Evolutionary conservation across 2,329 filamentous ascomycete genomes (phyloP).

Genomic region (Monosporascus sp.): DNA sequence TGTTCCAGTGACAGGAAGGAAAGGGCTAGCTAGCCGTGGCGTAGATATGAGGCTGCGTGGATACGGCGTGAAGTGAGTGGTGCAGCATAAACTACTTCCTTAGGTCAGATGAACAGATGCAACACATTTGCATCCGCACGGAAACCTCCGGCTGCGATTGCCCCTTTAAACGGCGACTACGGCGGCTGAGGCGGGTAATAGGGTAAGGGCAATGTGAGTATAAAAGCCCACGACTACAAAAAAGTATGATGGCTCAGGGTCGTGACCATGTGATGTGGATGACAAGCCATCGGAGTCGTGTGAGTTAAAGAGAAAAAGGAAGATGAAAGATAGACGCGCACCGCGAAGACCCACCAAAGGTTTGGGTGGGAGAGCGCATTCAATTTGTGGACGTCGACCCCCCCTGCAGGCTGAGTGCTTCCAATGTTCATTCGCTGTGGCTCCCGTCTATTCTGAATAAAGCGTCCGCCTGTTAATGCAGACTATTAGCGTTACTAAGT

Average conservation of each 20-base stretch:
- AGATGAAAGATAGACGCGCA: constrained; percentile 7
- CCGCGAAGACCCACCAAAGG: constrained; percentile 4
- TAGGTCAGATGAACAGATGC: no score
- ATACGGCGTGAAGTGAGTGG: no score
- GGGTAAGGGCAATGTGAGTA: background rate
- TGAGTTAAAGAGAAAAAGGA: constrained; percentile 14
- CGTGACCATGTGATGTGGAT: constrained; percentile 10
- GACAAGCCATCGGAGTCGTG: constrained; percentile 13
- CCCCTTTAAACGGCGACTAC: background rate
- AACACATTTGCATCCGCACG: no score
- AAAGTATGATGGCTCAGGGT: background rate
- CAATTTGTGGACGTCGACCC: no score
- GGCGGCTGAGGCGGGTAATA: background rate
- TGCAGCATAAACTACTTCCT: no score
- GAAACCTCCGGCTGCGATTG: background rate
- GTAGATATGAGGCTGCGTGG: no score
- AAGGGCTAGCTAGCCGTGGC: no score
- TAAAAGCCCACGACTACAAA: background rate
- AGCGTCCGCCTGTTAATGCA: no score
- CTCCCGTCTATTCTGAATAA: background rate
- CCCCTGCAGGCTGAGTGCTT: no score
- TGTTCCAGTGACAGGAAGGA: no score
- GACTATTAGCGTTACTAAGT: no score
- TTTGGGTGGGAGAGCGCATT: background rate
- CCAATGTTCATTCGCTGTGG: background rate